A percentile compares a stretch with the other conserved stretches of the same genome.
phyloP scores from a whole-genome alignment of 2,329 filamentous ascomycete genomes.

The Aureobasidium sp. region DNA sequence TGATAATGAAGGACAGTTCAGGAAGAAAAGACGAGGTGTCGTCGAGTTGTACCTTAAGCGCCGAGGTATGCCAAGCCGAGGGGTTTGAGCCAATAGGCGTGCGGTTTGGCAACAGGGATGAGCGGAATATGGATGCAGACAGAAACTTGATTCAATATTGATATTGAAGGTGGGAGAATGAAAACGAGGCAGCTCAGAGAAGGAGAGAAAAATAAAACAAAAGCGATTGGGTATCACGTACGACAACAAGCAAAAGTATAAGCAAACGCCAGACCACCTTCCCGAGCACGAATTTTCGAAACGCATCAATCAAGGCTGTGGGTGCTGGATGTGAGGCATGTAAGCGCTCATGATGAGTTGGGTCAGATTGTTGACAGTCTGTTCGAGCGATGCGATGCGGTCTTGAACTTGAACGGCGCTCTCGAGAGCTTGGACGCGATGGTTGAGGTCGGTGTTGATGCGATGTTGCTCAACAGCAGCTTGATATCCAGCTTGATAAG shows the following conservation, averaged over 20 bases:
- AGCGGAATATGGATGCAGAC: neutral
- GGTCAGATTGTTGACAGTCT: conserved; percentile 13
- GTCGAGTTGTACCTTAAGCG: neutral
- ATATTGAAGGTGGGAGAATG: neutral
- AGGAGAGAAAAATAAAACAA: neutral
- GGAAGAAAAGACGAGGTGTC: neutral
- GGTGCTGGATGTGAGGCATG: conserved; percentile 12
- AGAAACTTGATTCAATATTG: neutral
- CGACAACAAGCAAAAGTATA: neutral
- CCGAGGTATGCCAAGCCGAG: neutral
- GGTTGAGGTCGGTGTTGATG: conserved; percentile 12
- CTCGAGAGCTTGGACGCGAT: conserved; percentile 1
- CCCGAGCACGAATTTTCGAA: neutral
- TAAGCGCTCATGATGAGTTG: conserved; percentile 13
- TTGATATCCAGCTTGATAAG: conserved; percentile 11
- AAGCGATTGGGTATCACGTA: neutral
- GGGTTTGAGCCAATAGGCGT: neutral
- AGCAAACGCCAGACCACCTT: neutral
- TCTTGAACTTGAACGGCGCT: conserved; percentile 5
- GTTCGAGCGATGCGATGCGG: conserved; percentile 5
- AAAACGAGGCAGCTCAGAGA: neutral
- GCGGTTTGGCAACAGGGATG: neutral
- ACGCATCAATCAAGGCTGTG: neutral
- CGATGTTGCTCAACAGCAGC: conserved; percentile 12
- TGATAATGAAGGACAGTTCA: neutral